phyloP scores from a whole-genome alignment of 495 filamentous ascomycete genomes.

The Aspergillus panamensis region DNA sequence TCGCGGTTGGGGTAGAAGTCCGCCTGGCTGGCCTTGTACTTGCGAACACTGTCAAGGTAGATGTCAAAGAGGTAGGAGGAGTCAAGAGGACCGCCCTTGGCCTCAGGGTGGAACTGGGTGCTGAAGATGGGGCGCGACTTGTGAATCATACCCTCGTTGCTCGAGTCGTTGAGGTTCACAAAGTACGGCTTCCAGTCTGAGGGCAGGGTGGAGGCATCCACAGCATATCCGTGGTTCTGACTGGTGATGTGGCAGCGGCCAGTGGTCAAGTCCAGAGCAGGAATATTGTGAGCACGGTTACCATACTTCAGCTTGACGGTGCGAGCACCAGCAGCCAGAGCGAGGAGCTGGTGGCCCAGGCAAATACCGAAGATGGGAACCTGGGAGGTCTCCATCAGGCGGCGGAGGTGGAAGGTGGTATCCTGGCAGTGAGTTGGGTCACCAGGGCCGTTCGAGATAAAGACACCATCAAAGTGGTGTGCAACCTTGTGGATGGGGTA shows the following conservation, averaged over 20 bases:
- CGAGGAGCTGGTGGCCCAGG: slow-evolving; percentile 80
- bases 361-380: slow-evolving; percentile 97
- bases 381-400: slow-evolving; percentile 84
- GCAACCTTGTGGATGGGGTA: slow-evolving; percentile 97
- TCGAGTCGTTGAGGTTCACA: slow-evolving; percentile 91
- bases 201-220: slow-evolving; percentile 79
- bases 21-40: slow-evolving; percentile 79
- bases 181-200: slow-evolving; percentile 96
- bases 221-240: slow-evolving; percentile 98
- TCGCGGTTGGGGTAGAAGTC: slow-evolving; percentile 63
- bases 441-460: slow-evolving; percentile 95
- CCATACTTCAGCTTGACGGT: slow-evolving; percentile 97
- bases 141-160: slow-evolving; percentile 94
- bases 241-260: slow-evolving; percentile 97
- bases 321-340: slow-evolving; percentile 73
- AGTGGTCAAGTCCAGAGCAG: slow-evolving; percentile 87
- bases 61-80: slow-evolving; percentile 92
- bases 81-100: slow-evolving; percentile 92
- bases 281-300: slow-evolving; percentile 98
- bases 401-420: slow-evolving; percentile 83
- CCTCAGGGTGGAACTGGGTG: slow-evolving; percentile 97
- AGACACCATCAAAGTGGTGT: slow-evolving; percentile 95
- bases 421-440: slow-evolving; percentile 94
- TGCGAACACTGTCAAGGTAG: slow-evolving; percentile 83
- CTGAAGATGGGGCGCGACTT: slow-evolving; percentile 94